Percentiles rank a stretch among this genome's conserved stretches.
These are phyloP conservation scores for Phaffomyces antillensis DNA, from an alignment of 805 yeast genomes.

Conservation along the genomic window DNA sequence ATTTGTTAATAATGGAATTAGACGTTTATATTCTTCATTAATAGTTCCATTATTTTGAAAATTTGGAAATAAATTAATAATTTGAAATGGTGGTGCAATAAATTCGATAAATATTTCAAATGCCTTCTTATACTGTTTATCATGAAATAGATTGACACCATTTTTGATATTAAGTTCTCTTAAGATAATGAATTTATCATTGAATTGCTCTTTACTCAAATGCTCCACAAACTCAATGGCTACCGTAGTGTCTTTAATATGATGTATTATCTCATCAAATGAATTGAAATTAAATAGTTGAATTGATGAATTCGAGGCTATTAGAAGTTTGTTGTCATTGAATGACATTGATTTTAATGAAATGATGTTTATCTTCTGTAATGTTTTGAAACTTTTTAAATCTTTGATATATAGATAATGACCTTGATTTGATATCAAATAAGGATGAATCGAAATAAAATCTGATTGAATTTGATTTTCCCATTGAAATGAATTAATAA, in stretches of 20 bases:
- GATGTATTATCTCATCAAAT: neutral
- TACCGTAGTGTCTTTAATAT: neutral
- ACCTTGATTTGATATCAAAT: conserved; percentile 6
- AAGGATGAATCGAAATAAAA: conserved; percentile 1
- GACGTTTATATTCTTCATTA: neutral
- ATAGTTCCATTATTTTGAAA: neutral
- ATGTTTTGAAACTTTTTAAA: conserved; percentile 27
- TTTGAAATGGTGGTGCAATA: conserved; percentile 52
- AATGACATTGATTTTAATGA: conserved; percentile 4
- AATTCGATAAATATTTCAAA: conserved; percentile 41
- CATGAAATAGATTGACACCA: conserved; percentile 29
- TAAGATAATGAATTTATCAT: conserved; percentile 28
- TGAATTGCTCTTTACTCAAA: conserved; percentile 21
- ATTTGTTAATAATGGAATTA: conserved; percentile 23
- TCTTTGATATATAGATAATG: conserved; percentile 32
- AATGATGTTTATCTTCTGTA: conserved; percentile 27
- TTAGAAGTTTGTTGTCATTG: neutral
- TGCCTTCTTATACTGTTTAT: conserved; percentile 28
- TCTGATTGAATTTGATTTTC: conserved; percentile 2
- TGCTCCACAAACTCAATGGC: conserved; percentile 35
- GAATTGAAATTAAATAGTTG: neutral
- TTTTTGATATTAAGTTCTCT: conserved; percentile 37
- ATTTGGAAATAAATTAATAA: conserved; percentile 40
- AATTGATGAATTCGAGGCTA: neutral
- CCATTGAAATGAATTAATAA: conserved; percentile 4